These are phyloP conservation scores for Rhynchosporium secalis DNA, from an alignment of 2,329 filamentous ascomycete species.

Conservation along the genomic window DNA sequence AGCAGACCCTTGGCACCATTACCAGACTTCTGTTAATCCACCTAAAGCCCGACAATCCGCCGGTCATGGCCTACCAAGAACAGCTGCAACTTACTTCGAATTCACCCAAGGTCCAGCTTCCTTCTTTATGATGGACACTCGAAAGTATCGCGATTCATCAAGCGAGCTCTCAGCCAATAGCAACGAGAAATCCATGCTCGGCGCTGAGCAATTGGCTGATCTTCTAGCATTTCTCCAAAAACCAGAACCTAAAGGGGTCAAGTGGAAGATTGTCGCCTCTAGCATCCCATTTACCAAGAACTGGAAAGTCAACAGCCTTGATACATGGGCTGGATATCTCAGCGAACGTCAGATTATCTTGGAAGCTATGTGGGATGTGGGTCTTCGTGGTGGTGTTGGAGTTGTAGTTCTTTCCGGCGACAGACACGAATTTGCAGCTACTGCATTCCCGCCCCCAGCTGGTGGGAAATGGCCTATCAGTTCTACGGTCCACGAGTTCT, in stretches of 20 bases:
- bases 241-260: constrained; percentile 72
- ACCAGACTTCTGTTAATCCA: constrained; percentile 83
- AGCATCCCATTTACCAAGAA: constrained; percentile 97
- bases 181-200: constrained; percentile 82
- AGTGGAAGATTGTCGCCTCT: constrained; percentile 91
- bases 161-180: constrained; percentile 60
- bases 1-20: constrained; percentile 70
- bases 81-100: constrained; percentile 77
- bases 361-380: constrained; percentile 88
- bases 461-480: constrained; percentile 62
- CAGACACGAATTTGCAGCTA: constrained; percentile 95
- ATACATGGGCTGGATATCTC: constrained; percentile 94
- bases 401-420: constrained; percentile 87
- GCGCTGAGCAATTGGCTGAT: constrained; percentile 73
- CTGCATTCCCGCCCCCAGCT: constrained; percentile 66
- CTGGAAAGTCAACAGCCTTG: constrained; percentile 83
- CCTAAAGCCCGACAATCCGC: constrained; percentile 59
- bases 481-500: constrained; percentile 83
- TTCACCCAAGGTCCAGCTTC: constrained; percentile 88
- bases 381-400: constrained; percentile 67
- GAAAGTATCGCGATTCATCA: constrained; percentile 75
- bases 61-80: constrained; percentile 41
- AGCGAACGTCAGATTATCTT: constrained; percentile 76
- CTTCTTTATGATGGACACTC: constrained; percentile 93
- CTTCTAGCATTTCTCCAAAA: constrained; percentile 74